Base-by-base conservation (phyloP, 2,329 filamentous ascomycete species). In the Penicillium verrucosum region DNA sequence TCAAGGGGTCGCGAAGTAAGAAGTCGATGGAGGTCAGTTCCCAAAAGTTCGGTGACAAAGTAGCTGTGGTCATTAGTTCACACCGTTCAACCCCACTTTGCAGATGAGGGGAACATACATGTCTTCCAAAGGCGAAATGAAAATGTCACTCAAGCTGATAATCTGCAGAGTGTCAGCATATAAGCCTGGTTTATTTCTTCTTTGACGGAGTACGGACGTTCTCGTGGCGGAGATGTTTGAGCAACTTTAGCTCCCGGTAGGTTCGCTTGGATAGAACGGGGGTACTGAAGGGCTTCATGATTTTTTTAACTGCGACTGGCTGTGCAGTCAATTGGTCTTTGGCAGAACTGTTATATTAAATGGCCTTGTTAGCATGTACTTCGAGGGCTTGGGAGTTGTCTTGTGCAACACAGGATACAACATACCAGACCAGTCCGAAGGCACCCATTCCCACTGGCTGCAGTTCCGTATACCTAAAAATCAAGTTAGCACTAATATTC, bases 271-370 rank as follows among this genome's bases (percentile, higher is more conserved):
- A 94, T 46, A 99, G 83, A 57, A 99, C 94, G 1, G 94, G 92
- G n/a, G 94, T 99, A 82, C 92, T 97, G 79, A 99, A 99, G 10
- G 94, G 94, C 82, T 97, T 99, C 93, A 99, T 97, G 73, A 99
- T 99, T 85, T 99, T 99, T 85, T 99, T 99, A 74, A 99, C 92
- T 58, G 94, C 94, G 60, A 99, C 94, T 77, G 92, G 92, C 77
- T 97, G 92, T 75, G 85, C 90, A 59, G 94, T 97, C 77, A 99
- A 91, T 81, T 97, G 92, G 77, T 99, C 94, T 79, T 92, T 93
- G 57, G 94, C 94, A 63, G 94, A 97, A 79, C 93, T 97, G 74
- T 67, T 61, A 38, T 44, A 37, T 45, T 47, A 50, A 27, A 32
- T 34, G 38, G 48, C 53, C 47, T 41, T 30, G 43, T 70, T 59